Evolutionary conservation across 2,329 filamentous ascomycete species (phyloP), one percentile per base, ranked within the genome.

Genomic region (Colletotrichum lini): DNA sequence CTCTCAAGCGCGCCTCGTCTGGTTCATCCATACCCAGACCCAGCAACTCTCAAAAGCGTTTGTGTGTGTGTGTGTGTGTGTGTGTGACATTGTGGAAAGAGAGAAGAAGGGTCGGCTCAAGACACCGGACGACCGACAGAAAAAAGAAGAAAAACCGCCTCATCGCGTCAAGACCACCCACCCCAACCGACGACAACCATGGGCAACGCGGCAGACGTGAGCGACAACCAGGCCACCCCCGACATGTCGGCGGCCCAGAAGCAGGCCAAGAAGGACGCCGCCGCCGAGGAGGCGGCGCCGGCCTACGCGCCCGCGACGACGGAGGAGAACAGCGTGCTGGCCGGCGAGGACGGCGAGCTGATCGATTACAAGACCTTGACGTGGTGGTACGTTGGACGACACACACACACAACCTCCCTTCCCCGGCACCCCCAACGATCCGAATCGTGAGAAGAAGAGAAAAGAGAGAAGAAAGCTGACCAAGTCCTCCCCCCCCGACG

Each of bases 301-400:
- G 68, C 65, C 13, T 71, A 71, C 30, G 45, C 26, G 38, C 58
- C 67, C 38, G 49, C 52, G 6, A 54, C 65, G 13, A 42, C 58
- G 38, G 68, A 71, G 58, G 68, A 71, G 9, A 62, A 71, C 65
- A 71, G 68, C 21, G 68, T 71, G 13, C 30, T 71, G 35, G 40
- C 50, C 2, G 65, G 68, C 49, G 70, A 70, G 53, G 69, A 73
- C 10, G 72, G 69, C 2, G 72, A 72, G 26, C 30, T 73, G 21
- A 82, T 82, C 38, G 75, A 82, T 69, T 82, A 82, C 75, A 82
- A 81, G 75, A 80, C 79, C 0, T 72, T 82, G 42, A 78, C 77
- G 12, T 82, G 81, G 81, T 82, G 80, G 80, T 82, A 79, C 38
- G 80, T 75, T 21, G 0, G 4, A 12, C 12, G 8, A 35, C 30